A percentile compares a stretch with the other conserved stretches of the same genome.
These are phyloP conservation scores for Knoxdaviesia proteae DNA, from an alignment of 2,329 filamentous ascomycete species.

Conservation along the genomic window DNA sequence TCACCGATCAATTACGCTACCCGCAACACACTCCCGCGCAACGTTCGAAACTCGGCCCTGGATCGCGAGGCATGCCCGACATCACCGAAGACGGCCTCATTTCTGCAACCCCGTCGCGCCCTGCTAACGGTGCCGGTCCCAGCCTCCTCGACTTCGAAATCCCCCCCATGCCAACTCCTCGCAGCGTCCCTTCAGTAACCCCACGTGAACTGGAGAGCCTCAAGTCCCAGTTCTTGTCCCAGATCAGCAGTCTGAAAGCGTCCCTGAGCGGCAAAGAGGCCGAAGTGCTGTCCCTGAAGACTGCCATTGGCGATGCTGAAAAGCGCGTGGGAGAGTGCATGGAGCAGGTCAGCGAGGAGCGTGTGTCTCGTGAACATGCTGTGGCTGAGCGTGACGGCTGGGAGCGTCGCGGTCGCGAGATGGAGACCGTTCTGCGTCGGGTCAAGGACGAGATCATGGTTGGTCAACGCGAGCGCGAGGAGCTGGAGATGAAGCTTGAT, in stretches of 20 bases:
- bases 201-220: slow-evolving; percentile 81
- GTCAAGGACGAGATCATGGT: slow-evolving; percentile 66
- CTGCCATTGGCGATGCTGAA: slow-evolving; percentile 76
- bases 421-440: slow-evolving; percentile 60
- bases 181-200: slow-evolving; percentile 77
- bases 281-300: slow-evolving; percentile 70
- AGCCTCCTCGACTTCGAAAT: slow-evolving; percentile 64
- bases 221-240: slow-evolving; percentile 75
- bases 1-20: slow-evolving; percentile 51
- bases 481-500: slow-evolving; percentile 53
- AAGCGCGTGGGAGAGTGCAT: slow-evolving; percentile 72
- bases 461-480: slow-evolving; percentile 61
- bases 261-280: slow-evolving; percentile 84
- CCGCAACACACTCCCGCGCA: slow-evolving; percentile 27
- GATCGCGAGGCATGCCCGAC: slow-evolving; percentile 6
- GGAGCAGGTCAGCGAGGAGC: slow-evolving; percentile 65
- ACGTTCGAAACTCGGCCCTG: slow-evolving; percentile 3
- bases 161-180: slow-evolving; percentile 78
- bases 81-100: neutral
- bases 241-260: slow-evolving; percentile 86
- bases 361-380: slow-evolving; percentile 46
- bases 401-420: slow-evolving; percentile 69
- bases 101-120: slow-evolving; percentile 25
- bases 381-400: slow-evolving; percentile 59
- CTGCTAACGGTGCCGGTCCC: slow-evolving; percentile 20